A percentile compares a stretch with the other conserved stretches of the same genome.
Conservation (phyloP, 768 basidiomycete species). For the Cyclocybe aegerita region DNA sequence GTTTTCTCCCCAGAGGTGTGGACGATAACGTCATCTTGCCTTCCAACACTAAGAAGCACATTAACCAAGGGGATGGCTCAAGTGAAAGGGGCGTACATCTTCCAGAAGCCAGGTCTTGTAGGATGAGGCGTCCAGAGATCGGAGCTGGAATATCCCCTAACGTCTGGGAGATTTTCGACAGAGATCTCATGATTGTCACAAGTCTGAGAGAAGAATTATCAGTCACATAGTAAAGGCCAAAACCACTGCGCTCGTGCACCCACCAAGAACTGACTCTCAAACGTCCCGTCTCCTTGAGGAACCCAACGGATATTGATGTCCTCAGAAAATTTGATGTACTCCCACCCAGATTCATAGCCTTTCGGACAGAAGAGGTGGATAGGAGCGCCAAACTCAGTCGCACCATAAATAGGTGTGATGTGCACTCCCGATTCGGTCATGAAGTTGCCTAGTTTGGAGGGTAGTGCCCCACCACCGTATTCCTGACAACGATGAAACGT, state of each 20-base stretch:
- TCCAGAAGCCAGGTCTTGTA: constrained; percentile 39
- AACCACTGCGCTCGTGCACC: neutral
- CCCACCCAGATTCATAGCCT: constrained; percentile 23
- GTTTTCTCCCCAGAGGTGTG: constrained; percentile 37
- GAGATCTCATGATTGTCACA: constrained; percentile 29
- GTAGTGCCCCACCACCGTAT: constrained; percentile 35
- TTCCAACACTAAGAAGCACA: constrained; percentile 30
- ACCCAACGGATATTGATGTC: constrained; percentile 31
- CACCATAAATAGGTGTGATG: constrained; percentile 32
- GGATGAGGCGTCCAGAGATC: constrained; percentile 46
- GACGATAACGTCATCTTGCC: constrained; percentile 39
- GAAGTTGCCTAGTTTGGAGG: constrained; percentile 32
- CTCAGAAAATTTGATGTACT: constrained; percentile 30
- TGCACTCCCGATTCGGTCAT: constrained; percentile 34
- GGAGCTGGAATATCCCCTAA: constrained; percentile 40
- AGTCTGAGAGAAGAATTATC: constrained; percentile 20
- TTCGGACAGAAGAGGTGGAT: constrained; percentile 13
- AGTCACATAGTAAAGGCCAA: neutral
- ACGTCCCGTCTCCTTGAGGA: constrained; percentile 34
- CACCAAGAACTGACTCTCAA: constrained; percentile 39
- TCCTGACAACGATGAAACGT: constrained; percentile 14
- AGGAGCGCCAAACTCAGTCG: constrained; percentile 32
- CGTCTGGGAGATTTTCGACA: constrained; percentile 35
- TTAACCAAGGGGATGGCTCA: neutral
- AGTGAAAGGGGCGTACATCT: constrained; percentile 28